These are phyloP conservation scores for Pseudopyrenochaeta lycopersici DNA, from an alignment of 2,329 filamentous ascomycete genomes.

Conservation along the genomic window DNA sequence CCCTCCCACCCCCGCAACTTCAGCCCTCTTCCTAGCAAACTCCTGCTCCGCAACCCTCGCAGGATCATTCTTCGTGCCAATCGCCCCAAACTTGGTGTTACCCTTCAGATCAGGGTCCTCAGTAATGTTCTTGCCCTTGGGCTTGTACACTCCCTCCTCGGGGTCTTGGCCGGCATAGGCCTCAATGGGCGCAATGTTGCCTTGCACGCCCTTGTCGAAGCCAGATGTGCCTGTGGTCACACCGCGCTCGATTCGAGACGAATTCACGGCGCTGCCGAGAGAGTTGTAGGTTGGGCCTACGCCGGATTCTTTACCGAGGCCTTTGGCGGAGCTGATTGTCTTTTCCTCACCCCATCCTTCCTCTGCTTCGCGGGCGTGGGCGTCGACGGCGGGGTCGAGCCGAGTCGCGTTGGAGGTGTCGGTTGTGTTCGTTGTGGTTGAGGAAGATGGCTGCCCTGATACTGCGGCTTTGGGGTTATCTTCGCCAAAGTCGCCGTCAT, in stretches of 20 bases:
- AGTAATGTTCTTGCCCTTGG: conserved; percentile 61
- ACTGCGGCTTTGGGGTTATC: conserved; percentile 65
- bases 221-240: conserved; percentile 40
- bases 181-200: conserved; percentile 49
- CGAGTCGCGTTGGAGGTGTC: conserved; percentile 63
- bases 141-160: conserved; percentile 48
- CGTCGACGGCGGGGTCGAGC: conserved; percentile 59
- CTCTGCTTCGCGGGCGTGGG: conserved; percentile 56
- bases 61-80: conserved; percentile 66
- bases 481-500: conserved; percentile 67
- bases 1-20: conserved; percentile 43
- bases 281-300: conserved; percentile 46
- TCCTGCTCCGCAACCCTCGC: conserved; percentile 57
- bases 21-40: conserved; percentile 37
- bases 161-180: conserved; percentile 45
- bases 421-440: conserved; percentile 65
- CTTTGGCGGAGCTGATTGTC: conserved; percentile 51
- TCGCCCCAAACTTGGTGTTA: conserved; percentile 48
- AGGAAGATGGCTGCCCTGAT: conserved; percentile 59
- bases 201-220: conserved; percentile 34
- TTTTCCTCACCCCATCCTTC: conserved; percentile 50
- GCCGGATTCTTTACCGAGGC: conserved; percentile 47
- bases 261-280: conserved; percentile 23
- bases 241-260: conserved; percentile 37
- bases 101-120: conserved; percentile 50